A percentile compares a stretch with the other conserved stretches of the same genome.
Evolutionary conservation across 441 rosid species (phyloP).

Genomic region (Manihot esculenta): DNA sequence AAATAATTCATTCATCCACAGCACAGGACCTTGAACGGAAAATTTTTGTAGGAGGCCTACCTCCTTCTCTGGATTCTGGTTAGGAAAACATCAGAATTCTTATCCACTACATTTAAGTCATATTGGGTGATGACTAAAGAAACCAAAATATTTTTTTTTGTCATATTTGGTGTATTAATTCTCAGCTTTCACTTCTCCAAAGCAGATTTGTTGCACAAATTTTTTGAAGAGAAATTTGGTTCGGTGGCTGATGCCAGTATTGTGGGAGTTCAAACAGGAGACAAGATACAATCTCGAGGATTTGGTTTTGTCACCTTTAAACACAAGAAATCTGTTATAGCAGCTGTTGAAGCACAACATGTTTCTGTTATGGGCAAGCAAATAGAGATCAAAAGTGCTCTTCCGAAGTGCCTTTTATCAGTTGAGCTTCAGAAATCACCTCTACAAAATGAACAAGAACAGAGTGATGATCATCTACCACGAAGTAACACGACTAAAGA

Average conservation of each 20-base stretch:
- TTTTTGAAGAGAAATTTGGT: slow-evolving; percentile 51
- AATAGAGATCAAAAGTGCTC: slow-evolving; percentile 56
- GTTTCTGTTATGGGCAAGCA: slow-evolving; percentile 50
- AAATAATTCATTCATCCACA: slow-evolving; percentile 22
- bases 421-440: slow-evolving; percentile 31
- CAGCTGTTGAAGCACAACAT: slow-evolving; percentile 52
- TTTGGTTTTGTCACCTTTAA: slow-evolving; percentile 66
- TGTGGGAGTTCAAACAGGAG: slow-evolving; percentile 32
- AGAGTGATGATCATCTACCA: slow-evolving; percentile 18
- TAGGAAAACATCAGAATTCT: slow-evolving; percentile 20
- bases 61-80: slow-evolving; percentile 56
- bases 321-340: slow-evolving; percentile 44
- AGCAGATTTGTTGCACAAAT: slow-evolving; percentile 41
- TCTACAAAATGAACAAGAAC: slow-evolving; percentile 21
- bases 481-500: slow-evolving; percentile 17
- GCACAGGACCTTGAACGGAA: slow-evolving; percentile 31
- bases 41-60: slow-evolving; percentile 64
- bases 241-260: slow-evolving; percentile 51
- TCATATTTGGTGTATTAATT: background rate
- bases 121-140: slow-evolving; percentile 6
- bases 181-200: slow-evolving; percentile 17
- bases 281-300: slow-evolving; percentile 44
- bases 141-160: background rate
- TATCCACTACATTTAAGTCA: slow-evolving; percentile 10
- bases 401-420: slow-evolving; percentile 30